Percentiles rank a stretch among this genome's conserved stretches.
Conservation (phyloP, 2,329 filamentous ascomycete species). For the Neonectria sp. region DNA sequence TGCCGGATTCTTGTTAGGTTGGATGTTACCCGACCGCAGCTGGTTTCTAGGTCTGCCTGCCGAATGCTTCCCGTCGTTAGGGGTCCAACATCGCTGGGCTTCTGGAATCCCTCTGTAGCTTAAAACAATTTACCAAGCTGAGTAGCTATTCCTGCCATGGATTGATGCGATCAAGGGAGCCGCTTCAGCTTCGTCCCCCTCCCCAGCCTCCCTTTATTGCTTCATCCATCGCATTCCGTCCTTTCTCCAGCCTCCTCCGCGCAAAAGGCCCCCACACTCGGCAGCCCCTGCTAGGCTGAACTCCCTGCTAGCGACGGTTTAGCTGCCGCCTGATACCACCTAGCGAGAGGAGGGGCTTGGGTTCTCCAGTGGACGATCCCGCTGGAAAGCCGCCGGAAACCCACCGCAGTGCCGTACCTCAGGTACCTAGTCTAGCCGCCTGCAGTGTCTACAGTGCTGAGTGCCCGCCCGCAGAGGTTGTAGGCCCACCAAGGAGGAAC, state of each 20-base stretch:
- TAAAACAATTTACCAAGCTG: neutral
- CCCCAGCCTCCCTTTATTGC: conserved; percentile 25
- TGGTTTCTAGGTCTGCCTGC: neutral
- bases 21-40: neutral
- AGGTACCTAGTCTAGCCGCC: neutral
- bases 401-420: neutral
- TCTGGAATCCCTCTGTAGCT: neutral
- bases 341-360: neutral
- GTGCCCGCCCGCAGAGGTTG: neutral
- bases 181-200: conserved; percentile 5
- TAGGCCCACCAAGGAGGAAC: conserved; percentile 20
- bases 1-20: neutral
- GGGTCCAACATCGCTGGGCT: too few relatives aligned
- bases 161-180: too few relatives aligned
- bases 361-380: conserved; percentile 21
- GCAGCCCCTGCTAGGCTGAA: neutral
- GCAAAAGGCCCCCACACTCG: conserved; percentile 1
- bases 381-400: neutral
- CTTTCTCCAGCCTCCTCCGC: conserved; percentile 38
- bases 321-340: conserved; percentile 1
- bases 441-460: neutral
- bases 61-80: too few relatives aligned
- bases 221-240: conserved; percentile 23
- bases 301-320: neutral
- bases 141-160: neutral